Evolutionary conservation across 306 rosid genomes (phyloP), one percentile per base, ranked within the genome.

Genomic region (Vigna reflexopilosa): DNA sequence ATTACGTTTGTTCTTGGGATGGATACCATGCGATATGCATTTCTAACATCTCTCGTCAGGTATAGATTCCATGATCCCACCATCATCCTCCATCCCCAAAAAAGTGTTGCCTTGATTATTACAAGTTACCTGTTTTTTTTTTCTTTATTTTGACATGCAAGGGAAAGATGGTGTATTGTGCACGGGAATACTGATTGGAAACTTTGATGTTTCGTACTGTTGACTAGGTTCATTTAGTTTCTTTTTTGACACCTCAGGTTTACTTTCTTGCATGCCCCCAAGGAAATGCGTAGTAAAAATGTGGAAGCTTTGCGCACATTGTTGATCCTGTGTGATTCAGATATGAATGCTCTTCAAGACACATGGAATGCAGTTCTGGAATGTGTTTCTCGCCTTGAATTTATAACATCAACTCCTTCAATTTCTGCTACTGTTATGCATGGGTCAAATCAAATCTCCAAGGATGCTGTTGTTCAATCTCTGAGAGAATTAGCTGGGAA

Each of bases 11-110:
- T 90, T 77, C 99, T 96, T 65, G 96, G 99, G 82, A 96, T 96
- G 99, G 98, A 96, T 80, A 96, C 99, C 76, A 96, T 96, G 99
- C 94, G 99, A 69, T 96, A 96, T 90, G 99, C 99, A 30, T 96
- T 96, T 76, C 88, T 96, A 83, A 96, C 99, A 76, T 96, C 99
- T 84, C 90, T 96, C 66, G 91, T 96, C 83, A 89, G 99, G 99
- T 96, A 58, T 61, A 49, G 51, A 73, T 69, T 78, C 34, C 61
- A 28, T 61, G 52, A 74, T 49, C 34, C 70, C 22, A 9, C 58
- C 2, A 6, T 28, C 64, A 19, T 38, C 9, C 48, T 52, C 49
- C 40, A 20, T 52, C 61, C 20, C 15, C 5, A 28, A 19, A 17
- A 52, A 50, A 5, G 34, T 67, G 42, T 80, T 9, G 8, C 59